Evolutionary conservation across 1,284 basidiomycete species (phyloP).

Genomic region (Agaricales sp.): DNA sequence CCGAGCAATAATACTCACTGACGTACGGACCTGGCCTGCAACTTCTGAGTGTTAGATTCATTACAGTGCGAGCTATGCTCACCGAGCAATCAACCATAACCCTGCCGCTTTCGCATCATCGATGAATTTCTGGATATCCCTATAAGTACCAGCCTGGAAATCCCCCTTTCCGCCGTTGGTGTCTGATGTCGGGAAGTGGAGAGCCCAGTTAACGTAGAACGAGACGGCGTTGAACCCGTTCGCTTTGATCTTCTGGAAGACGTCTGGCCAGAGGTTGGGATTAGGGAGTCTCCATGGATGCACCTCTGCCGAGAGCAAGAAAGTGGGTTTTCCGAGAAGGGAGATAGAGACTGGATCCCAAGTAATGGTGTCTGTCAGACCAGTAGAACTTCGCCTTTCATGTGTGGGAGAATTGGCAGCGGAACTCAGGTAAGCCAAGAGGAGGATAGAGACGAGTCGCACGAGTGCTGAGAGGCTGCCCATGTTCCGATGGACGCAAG

Average conservation of each 20-base stretch:
- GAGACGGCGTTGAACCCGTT: conserved; percentile 52
- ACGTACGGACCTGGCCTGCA: conserved; percentile 40
- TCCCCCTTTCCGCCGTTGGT: conserved; percentile 38
- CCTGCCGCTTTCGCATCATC: conserved; percentile 39
- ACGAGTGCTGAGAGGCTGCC: not conserved
- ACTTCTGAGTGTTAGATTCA: conserved; percentile 1
- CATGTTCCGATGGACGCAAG: too few relatives aligned
- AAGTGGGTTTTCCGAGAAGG: conserved; percentile 36
- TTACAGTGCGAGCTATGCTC: conserved; percentile 1
- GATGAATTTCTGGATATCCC: conserved; percentile 43
- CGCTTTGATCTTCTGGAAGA: conserved; percentile 47
- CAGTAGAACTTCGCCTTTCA: conserved; percentile 21
- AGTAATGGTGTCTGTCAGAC: conserved; percentile 35
- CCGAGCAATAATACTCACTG: conserved; percentile 19
- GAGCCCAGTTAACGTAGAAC: conserved; percentile 39
- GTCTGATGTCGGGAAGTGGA: conserved; percentile 34
- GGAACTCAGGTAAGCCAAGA: not conserved
- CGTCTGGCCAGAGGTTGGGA: conserved; percentile 41
- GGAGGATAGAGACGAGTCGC: not conserved
- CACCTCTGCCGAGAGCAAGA: conserved; percentile 39
- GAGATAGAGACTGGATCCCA: conserved; percentile 44
- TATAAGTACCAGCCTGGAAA: conserved; percentile 34
- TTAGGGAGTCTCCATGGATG: conserved; percentile 40
- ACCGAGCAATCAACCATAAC: conserved; percentile 44
- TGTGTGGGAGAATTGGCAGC: not conserved